Evolutionary conservation across 306 rosid genomes (phyloP).

Genomic region (Mimosa bimucronata): DNA sequence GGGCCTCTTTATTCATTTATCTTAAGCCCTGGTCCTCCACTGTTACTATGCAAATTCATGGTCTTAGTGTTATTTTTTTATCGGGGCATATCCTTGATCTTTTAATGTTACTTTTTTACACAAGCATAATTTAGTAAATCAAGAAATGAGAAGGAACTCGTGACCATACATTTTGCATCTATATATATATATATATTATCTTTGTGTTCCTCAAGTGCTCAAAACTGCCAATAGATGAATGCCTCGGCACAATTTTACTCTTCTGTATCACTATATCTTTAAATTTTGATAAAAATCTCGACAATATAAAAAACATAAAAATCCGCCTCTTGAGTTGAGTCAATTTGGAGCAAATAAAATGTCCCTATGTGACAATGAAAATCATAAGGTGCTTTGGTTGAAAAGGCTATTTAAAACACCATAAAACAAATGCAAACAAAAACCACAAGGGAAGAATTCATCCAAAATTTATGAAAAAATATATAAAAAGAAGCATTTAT

Average conservation of each 20-base stretch:
- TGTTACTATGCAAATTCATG: background rate
- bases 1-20: too few species aligned
- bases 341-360: background rate
- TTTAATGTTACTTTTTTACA: background rate
- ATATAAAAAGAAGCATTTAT: background rate
- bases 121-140: background rate
- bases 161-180: too few species aligned
- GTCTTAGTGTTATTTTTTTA: too few species aligned
- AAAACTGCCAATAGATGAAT: too few species aligned
- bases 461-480: background rate
- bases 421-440: background rate
- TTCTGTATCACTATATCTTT: background rate
- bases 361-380: background rate
- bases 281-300: background rate
- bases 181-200: too few species aligned
- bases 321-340: background rate
- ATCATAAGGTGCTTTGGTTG: background rate
- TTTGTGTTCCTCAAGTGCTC: too few species aligned
- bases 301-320: background rate
- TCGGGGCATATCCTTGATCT: too few species aligned
- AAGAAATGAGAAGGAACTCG: background rate
- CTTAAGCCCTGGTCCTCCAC: background rate
- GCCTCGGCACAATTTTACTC: background rate
- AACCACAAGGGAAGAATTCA: background rate
- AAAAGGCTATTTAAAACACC: background rate